Base-by-base conservation (phyloP, 2,329 filamentous ascomycete species). In the Aspergillus uvarum region DNA sequence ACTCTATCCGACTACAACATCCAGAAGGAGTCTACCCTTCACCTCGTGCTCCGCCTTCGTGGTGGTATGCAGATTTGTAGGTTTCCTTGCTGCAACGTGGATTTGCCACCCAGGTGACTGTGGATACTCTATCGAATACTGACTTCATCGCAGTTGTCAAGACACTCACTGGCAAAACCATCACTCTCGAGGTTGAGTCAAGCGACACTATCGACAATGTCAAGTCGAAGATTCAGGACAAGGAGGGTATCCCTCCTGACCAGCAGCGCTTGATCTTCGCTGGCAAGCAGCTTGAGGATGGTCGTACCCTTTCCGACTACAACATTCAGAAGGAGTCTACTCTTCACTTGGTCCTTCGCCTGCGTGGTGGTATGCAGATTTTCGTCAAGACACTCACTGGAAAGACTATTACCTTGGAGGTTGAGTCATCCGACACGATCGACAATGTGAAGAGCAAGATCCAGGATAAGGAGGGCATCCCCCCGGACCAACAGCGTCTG, bases 191-290 rank as follows among this genome's bases (percentile, higher is more conserved):
- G 76, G 86, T 88, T 7, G 86, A 88, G 75, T 86, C 83, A 16
- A 90, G 87, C 0, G 92, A 96, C 70, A 96, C 92, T 47, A 96
- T 96, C 78, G 92, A 96, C 83, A 96, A 96, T 64, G 93, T 97
- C 44, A 97, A 97, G 87, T 87, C 85, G 54, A 97, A 97, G 86
- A 97, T 97, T 48, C 93, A 97, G 79, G 93, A 97, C 74, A 97
- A 97, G 86, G 93, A 97, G 79, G 93, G 93, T 26, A 97, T 97
- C 59, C 94, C 93, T 51, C 93, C 93, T 11, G 93, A 97, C 74
- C 93, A 98, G 80, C 93, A 97, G 82, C 94, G 93, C 70, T 79
- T 97, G 68, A 97, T 97, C 77, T 97, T 97, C 69, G 93, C 93
- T 49, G 94, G 93, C 59, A 97, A 97, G 85, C 93, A 97, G 77